Base-by-base conservation (phyloP, 2,329 filamentous ascomycete genomes). In the Epichloe glyceriae region DNA sequence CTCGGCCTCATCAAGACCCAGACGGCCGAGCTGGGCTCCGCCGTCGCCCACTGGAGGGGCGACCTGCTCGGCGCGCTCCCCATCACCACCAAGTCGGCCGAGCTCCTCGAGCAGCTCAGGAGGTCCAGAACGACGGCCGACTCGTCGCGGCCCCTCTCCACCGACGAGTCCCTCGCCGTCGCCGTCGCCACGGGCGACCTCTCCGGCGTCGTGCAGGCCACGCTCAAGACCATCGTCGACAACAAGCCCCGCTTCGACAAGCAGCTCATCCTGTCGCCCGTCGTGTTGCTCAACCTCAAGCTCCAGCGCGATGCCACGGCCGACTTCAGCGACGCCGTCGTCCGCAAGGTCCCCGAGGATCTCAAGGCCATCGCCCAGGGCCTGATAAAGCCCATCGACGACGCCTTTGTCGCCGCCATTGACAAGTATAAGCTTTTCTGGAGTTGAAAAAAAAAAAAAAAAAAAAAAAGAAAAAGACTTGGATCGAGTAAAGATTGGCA, bases 241-340 rank as follows among this genome's bases (percentile, higher is more conserved):
- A 58, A 64, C 30, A 73, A 73, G 60, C 63, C 60, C 19, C 69
- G 71, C 54, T 76, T 76, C 52, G 67, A 73, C 55, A 60, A 61
- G 39, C 57, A 73, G 5, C 49, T 71, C 1, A 55, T 75, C 37
- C 64, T 75, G 26, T 65, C 61, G 45, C 70, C 72, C 0, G 57
- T 72, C 37, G 71, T 76, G 37, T 59, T 72, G 39, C 42, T 70
- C 15, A 70, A 68, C 52, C 56, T 78, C 26, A 57, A 68, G 50
- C 52, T 65, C 6, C 63, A 75, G 61, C 65, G 68, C 57, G 54
- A 57, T 1, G 69, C 72, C 0, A 70, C 70, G 0, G 58, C 60
- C 22, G 61, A 68, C 10, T 66, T 73, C 40, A 66, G 65, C 39
- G 53, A 52, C 3, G 66, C 65, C 0, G 59, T 74, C 10, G 53